Evolutionary conservation across 1,284 basidiomycete genomes (phyloP).

Genomic region (Tremellales sp.): DNA sequence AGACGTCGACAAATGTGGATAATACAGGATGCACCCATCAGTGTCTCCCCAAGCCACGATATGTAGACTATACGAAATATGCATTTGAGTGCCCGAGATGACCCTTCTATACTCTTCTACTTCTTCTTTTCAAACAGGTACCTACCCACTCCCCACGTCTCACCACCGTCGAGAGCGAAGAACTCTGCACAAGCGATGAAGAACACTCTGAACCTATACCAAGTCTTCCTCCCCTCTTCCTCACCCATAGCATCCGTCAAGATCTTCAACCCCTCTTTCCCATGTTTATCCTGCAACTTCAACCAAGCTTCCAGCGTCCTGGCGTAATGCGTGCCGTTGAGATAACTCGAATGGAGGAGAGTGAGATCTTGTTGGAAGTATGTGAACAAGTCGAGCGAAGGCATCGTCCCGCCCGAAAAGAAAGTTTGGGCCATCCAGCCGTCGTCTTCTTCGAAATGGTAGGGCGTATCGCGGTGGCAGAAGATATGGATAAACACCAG

Average conservation of each 20-base stretch:
- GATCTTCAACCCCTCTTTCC: conserved; percentile 55
- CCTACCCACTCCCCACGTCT: conserved; percentile 62
- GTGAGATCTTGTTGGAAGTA: conserved; percentile 68
- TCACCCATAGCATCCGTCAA: conserved; percentile 55
- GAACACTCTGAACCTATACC: conserved; percentile 64
- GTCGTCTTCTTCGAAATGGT: conserved; percentile 68
- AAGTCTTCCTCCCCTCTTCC: conserved; percentile 59
- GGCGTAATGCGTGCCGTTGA: conserved; percentile 65
- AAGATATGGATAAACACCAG: conserved; percentile 70
- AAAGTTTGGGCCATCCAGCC: conserved; percentile 76
- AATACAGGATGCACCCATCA: background rate
- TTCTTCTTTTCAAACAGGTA: conserved; percentile 54
- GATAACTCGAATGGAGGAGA: conserved; percentile 60
- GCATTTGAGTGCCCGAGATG: background rate
- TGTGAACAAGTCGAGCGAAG: conserved; percentile 59
- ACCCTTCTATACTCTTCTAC: background rate
- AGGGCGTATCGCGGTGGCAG: conserved; percentile 64
- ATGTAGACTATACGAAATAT: background rate
- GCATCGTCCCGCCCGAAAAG: conserved; percentile 59
- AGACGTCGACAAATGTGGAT: background rate
- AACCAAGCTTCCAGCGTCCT: conserved; percentile 69
- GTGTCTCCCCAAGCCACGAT: background rate
- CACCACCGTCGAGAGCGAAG: conserved; percentile 62
- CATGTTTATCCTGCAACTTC: conserved; percentile 57
- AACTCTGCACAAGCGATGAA: conserved; percentile 72